A percentile compares a stretch with the other conserved stretches of the same genome.
Conservation (phyloP, 208 protist genomes). For the Leishmania martiniquensis region DNA sequence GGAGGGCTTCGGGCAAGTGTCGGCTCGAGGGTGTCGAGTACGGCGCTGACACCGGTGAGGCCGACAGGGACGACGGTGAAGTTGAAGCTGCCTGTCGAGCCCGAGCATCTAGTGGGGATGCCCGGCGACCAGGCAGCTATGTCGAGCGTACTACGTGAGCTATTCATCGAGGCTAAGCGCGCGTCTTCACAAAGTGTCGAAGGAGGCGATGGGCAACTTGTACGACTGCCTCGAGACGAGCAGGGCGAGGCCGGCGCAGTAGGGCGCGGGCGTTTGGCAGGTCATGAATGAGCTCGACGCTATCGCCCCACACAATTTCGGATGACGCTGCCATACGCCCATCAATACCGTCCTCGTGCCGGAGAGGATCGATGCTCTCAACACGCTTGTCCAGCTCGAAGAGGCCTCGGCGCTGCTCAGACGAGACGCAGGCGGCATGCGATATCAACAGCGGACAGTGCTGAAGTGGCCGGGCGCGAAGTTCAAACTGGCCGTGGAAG, state of each 20-base stretch:
- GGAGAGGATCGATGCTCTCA: slow-evolving; percentile 81
- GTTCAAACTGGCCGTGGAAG: slow-evolving; percentile 59
- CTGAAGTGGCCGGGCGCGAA: slow-evolving; percentile 29
- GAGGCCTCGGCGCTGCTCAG: slow-evolving; percentile 70
- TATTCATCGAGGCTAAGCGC: slow-evolving; percentile 84
- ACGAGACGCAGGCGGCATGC: slow-evolving; percentile 59
- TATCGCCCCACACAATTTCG: slow-evolving; percentile 83
- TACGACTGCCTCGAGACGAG: slow-evolving; percentile 54
- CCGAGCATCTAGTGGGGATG: slow-evolving; percentile 68
- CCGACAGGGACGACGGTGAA: slow-evolving; percentile 14
- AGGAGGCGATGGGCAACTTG: slow-evolving; percentile 66
- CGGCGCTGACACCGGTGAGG: slow-evolving; percentile 33
- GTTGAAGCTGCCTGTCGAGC: slow-evolving; percentile 45
- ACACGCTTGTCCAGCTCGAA: slow-evolving; percentile 82
- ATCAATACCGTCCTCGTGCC: slow-evolving; percentile 60
- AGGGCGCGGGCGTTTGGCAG: slow-evolving; percentile 40
- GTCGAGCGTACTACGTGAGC: slow-evolving; percentile 68
- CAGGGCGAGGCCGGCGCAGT: slow-evolving; percentile 68
- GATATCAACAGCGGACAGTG: slow-evolving; percentile 49
- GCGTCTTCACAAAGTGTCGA: slow-evolving; percentile 87
- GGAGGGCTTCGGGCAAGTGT: slow-evolving; percentile 65
- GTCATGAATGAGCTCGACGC: slow-evolving; percentile 76
- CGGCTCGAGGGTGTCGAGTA: slow-evolving; percentile 87
- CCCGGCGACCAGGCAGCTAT: slow-evolving; percentile 68
- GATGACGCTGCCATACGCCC: slow-evolving; percentile 54